These are phyloP conservation scores for Sporothrix euskadiensis DNA, from an alignment of 2,329 filamentous ascomycete genomes.

Conservation along the genomic window DNA sequence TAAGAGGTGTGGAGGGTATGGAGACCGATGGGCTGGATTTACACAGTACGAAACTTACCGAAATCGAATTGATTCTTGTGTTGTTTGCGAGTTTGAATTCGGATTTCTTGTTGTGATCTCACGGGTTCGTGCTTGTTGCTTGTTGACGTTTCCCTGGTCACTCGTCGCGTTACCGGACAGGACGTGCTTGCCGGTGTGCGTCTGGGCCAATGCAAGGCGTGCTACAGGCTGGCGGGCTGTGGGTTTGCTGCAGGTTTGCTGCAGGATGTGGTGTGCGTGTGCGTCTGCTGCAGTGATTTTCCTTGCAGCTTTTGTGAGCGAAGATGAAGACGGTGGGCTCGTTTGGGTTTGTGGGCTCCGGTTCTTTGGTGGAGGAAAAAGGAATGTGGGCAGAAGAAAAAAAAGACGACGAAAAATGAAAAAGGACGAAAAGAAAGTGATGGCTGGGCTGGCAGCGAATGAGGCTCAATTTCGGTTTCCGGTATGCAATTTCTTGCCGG, in stretches of 20 bases:
- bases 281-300: constrained; percentile 9
- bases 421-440: constrained; percentile 10
- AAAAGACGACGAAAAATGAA: neutral
- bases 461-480: neutral
- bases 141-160: constrained; percentile 15
- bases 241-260: constrained; percentile 3
- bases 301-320: neutral
- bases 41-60: neutral
- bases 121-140: neutral
- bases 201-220: constrained; percentile 23
- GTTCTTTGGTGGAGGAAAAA: neutral
- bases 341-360: neutral
- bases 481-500: constrained; percentile 4
- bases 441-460: neutral
- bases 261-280: constrained; percentile 3
- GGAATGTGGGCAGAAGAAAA: neutral
- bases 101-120: neutral
- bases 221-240: neutral
- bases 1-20: neutral
- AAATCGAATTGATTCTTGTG: neutral
- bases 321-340: neutral
- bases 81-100: neutral
- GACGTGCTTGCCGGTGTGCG: constrained; percentile 8
- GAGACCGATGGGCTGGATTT: neutral
- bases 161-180: neutral